A percentile compares a stretch with the other conserved stretches of the same genome.
These are phyloP conservation scores for Eucalyptus curtisii DNA, from an alignment of 345 rosid species.

Conservation along the genomic window DNA sequence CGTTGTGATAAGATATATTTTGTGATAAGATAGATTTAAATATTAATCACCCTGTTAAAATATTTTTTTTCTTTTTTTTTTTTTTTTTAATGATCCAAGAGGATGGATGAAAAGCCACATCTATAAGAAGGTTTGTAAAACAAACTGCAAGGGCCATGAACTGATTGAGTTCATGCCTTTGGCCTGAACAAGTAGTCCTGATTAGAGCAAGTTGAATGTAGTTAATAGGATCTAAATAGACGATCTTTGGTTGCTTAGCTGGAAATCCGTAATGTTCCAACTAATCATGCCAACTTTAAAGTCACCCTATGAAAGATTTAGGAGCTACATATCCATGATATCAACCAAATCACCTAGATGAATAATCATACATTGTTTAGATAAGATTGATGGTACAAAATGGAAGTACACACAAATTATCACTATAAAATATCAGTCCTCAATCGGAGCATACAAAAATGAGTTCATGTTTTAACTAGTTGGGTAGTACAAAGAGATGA, in stretches of 20 bases:
- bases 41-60: neutral
- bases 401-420: neutral
- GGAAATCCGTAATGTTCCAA: neutral
- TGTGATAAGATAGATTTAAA: neutral
- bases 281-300: neutral
- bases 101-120: neutral
- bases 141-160: neutral
- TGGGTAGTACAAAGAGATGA: slow-evolving; percentile 29
- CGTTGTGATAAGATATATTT: neutral
- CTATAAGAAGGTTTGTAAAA: neutral
- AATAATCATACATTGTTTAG: neutral
- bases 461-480: slow-evolving; percentile 10
- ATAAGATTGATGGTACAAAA: neutral
- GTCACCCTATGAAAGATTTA: neutral
- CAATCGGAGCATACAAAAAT: neutral
- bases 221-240: neutral
- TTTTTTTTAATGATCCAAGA: neutral
- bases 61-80: too few relatives aligned
- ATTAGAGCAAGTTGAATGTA: too few relatives aligned
- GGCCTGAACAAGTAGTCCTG: neutral
- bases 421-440: neutral
- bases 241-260: neutral
- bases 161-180: neutral
- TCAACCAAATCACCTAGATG: neutral
- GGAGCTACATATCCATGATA: neutral